A percentile compares a stretch with the other conserved stretches of the same genome.
Conservation (phyloP, 2,329 filamentous ascomycete genomes). For the Nannizziopsis arthrosporioides region DNA sequence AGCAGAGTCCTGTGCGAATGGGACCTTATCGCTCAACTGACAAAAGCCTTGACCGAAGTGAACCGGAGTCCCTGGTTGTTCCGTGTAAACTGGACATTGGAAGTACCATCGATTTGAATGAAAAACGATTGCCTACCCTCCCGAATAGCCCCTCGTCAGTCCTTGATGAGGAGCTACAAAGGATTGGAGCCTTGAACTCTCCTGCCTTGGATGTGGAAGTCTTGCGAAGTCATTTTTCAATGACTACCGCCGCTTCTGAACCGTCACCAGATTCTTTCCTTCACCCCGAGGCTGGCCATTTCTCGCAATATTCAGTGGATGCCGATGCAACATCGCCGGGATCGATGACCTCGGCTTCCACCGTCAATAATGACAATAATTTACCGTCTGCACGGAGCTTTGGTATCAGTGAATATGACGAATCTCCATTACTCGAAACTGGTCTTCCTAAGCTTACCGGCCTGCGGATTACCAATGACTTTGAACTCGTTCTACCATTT, state of each 20-base stretch:
- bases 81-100: slow-evolving; percentile 15
- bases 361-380: slow-evolving; percentile 21
- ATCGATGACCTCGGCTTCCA: slow-evolving; percentile 28
- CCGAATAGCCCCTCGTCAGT: slow-evolving; percentile 38
- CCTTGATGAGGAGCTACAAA: slow-evolving; percentile 26
- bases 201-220: slow-evolving; percentile 24
- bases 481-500: background rate
- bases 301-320: slow-evolving; percentile 33
- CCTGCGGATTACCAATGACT: slow-evolving; percentile 1
- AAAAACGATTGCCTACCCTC: slow-evolving; percentile 36
- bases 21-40: background rate
- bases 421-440: background rate
- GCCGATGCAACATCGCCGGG: slow-evolving; percentile 27
- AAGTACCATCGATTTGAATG: slow-evolving; percentile 19
- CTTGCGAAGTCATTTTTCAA: slow-evolving; percentile 34
- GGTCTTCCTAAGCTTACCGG: background rate
- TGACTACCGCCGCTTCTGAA: slow-evolving; percentile 26
- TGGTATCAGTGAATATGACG: background rate
- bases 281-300: slow-evolving; percentile 26
- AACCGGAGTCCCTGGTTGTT: slow-evolving; percentile 5
- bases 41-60: background rate
- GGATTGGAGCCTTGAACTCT: slow-evolving; percentile 10
- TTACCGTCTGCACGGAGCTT: slow-evolving; percentile 5
- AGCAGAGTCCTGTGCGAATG: too few species aligned
- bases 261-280: slow-evolving; percentile 20